These are phyloP conservation scores for Botrytis porri DNA, from an alignment of 2,329 filamentous ascomycete genomes.

Conservation along the genomic window DNA sequence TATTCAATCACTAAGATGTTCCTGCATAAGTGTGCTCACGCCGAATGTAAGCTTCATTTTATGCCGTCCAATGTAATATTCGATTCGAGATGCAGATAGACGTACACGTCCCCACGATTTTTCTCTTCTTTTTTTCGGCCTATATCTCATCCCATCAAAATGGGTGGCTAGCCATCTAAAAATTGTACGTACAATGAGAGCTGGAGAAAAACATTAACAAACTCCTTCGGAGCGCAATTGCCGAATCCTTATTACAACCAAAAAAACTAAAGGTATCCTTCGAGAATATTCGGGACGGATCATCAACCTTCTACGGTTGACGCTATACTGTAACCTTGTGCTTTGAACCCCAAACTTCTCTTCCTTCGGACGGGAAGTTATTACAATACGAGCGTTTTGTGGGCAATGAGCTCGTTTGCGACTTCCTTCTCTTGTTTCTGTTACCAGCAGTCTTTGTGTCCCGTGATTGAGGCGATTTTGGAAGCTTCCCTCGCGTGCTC, in stretches of 20 bases:
- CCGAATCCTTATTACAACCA: neutral
- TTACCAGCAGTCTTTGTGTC: neutral
- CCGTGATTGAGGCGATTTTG: neutral
- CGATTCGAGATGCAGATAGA: neutral
- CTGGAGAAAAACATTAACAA: neutral
- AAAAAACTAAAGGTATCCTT: neutral
- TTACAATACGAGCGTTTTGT: neutral
- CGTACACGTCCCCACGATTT: neutral
- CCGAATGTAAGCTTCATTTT: neutral
- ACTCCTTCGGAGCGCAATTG: neutral
- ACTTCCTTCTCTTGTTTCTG: neutral
- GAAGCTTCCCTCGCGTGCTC: neutral
- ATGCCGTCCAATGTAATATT: neutral
- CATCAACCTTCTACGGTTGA: constrained; percentile 2
- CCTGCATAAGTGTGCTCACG: constrained; percentile 9
- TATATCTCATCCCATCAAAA: neutral
- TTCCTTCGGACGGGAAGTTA: neutral
- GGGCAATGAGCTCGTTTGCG: neutral
- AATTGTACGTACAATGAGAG: neutral
- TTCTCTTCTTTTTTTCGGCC: neutral
- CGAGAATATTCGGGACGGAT: constrained; percentile 11
- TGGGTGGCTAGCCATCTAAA: neutral
- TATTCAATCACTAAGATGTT: neutral
- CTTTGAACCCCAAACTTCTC: neutral
- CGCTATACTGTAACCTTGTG: neutral